A percentile compares a stretch with the other conserved stretches of the same genome.
phyloP scores from a whole-genome alignment of 257 asterid genomes.

The Solanum acaule region DNA sequence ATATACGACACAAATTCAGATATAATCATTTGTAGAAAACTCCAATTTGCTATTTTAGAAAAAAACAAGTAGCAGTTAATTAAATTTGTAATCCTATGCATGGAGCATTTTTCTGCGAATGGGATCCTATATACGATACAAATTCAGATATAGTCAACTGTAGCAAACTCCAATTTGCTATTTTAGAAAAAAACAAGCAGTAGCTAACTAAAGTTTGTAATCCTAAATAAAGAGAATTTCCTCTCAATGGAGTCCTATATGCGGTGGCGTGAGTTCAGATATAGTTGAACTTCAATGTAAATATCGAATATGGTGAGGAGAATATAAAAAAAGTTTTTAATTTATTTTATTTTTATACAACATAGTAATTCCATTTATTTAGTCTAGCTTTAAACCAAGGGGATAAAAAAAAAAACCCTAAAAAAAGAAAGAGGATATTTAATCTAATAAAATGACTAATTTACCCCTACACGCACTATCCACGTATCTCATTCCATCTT shows the following conservation, averaged over 20 bases:
- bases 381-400: background rate
- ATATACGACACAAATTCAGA: no score
- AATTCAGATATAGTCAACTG: background rate
- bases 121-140: no score
- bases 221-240: background rate
- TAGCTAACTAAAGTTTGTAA: background rate
- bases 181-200: no score
- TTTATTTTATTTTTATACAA: no score
- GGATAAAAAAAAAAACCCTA: background rate
- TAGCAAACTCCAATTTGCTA: background rate
- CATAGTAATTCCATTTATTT: background rate
- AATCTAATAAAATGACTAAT: background rate
- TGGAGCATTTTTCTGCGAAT: no score
- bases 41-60: no score
- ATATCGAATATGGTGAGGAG: no score
- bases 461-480: constrained; percentile 11
- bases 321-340: no score
- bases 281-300: background rate
- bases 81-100: background rate
- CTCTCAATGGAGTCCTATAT: background rate
- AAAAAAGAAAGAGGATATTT: background rate
- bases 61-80: background rate
- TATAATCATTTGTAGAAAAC: background rate
- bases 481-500: constrained; percentile 22
- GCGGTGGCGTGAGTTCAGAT: background rate